Percentiles rank a stretch among this genome's conserved stretches.
These are phyloP conservation scores for Diaporthe helianthi DNA, from an alignment of 2,329 filamentous ascomycete species.

Conservation along the genomic window DNA sequence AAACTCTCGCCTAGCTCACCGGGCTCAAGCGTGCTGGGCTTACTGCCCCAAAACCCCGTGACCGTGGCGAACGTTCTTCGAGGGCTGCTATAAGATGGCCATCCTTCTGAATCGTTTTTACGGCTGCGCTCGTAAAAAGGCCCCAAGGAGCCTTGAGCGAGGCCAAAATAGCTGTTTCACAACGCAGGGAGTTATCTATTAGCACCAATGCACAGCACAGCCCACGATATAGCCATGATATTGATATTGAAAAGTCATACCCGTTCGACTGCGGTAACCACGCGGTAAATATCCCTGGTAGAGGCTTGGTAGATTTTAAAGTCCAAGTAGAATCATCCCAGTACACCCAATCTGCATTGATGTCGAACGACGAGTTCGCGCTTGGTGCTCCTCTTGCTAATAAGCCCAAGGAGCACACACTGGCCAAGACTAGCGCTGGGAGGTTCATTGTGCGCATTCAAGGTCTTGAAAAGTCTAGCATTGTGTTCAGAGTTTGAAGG, in stretches of 20 bases:
- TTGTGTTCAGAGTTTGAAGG: neutral
- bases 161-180: slow-evolving; percentile 31
- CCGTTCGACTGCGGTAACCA: slow-evolving; percentile 33
- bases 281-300: slow-evolving; percentile 32
- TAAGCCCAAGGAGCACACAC: slow-evolving; percentile 9
- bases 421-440: slow-evolving; percentile 2
- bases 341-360: slow-evolving; percentile 31
- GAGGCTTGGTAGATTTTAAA: slow-evolving; percentile 30
- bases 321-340: slow-evolving; percentile 34
- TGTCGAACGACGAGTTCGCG: slow-evolving; percentile 27
- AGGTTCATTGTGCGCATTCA: slow-evolving; percentile 11
- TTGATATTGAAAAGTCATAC: slow-evolving; percentile 12
- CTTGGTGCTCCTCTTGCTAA: slow-evolving; percentile 20
- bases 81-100: slow-evolving; percentile 30
- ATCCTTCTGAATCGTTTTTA: slow-evolving; percentile 31
- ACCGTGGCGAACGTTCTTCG: slow-evolving; percentile 32
- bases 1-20: slow-evolving; percentile 31
- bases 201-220: slow-evolving; percentile 3
- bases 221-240: neutral
- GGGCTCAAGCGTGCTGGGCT: slow-evolving; percentile 30
- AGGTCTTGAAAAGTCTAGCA: neutral
- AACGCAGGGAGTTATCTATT: neutral
- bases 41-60: slow-evolving; percentile 33
- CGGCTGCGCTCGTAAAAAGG: slow-evolving; percentile 32
- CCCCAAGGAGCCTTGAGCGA: slow-evolving; percentile 31